Base-by-base conservation (phyloP, 306 rosid genomes). In the Trichosanthes truncata region DNA sequence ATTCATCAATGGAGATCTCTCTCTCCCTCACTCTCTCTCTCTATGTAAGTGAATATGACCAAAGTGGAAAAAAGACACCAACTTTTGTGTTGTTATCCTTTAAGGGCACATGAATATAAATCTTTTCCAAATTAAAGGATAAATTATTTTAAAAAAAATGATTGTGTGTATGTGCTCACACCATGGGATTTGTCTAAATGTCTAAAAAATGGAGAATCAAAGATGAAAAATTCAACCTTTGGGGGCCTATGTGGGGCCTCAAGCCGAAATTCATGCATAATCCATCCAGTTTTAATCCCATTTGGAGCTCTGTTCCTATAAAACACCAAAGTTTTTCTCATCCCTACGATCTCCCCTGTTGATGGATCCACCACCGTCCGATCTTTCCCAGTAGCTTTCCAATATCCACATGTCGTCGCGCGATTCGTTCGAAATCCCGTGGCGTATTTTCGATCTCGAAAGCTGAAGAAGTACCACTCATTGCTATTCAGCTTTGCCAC, bases 401-500 rank as follows among this genome's bases (percentile, higher is more conserved):
- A 96, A 67, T 96, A 96, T 0, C 99, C 98, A 74, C 85, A 83
- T 62, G 84, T 90, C 59, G 99, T 96, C 0, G 99, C 99, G 0
- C 99, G 81, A n/a, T 96, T 95, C 36, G 98, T 92, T 3, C 98
- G 79, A 26, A 79, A 92, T 0, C 98, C 98, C 0, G 98, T 95
- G 7, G 99, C 97, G 18, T 96, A 96, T 82, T 96, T 96, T 4
- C 99, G 96, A 87, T 96, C 99, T 35, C 99, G 82, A 76, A 93
- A 96, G 89, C 98, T 96, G 86, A 96, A 96, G 90, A 96, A 96
- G 88, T 93, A 96, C 99, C 99, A 96, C 84, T 96, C 99, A 0
- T 6, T 90, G 26, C 91, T 92, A 76, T 96, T 96, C 21, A 96
- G 93, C 96, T 96, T 96, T 0, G 97, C 98, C 91, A 93, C 93